Conservation (phyloP, 306 rosid genomes). For the Lathyrus tuberosus region DNA sequence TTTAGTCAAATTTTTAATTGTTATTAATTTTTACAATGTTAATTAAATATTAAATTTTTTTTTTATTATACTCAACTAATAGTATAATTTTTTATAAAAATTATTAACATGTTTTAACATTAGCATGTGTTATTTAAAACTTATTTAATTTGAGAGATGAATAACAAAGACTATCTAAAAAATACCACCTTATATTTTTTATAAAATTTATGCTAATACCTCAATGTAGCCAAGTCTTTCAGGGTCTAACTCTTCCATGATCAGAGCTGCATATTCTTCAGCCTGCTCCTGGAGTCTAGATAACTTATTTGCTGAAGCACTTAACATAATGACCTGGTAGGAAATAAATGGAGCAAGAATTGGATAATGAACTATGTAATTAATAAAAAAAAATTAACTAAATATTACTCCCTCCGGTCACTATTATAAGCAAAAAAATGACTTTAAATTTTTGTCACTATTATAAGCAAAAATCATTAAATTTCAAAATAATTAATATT, state of each 20-base stretch:
- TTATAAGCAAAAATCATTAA: too few relatives aligned
- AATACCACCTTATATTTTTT: too few relatives aligned
- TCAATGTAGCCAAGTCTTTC: conserved; percentile 95
- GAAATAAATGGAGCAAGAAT: conserved; percentile 23
- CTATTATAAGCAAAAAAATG: too few relatives aligned
- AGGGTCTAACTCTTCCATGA: conserved; percentile 98
- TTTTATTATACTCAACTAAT: not conserved
- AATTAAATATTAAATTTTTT: not conserved
- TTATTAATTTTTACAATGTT: not conserved
- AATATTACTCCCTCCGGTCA: too few relatives aligned
- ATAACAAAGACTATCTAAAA: too few relatives aligned
- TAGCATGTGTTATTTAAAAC: too few relatives aligned
- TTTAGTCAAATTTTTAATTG: not conserved
- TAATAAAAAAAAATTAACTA: not conserved
- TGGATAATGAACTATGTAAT: not conserved
- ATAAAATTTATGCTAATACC: conserved; percentile 41
- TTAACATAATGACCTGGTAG: conserved; percentile 84
- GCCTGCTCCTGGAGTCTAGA: conserved; percentile 96
- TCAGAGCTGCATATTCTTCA: conserved; percentile 98
- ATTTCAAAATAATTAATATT: too few relatives aligned
- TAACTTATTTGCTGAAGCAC: conserved; percentile 95
- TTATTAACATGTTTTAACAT: too few relatives aligned
- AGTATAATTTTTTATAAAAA: too few relatives aligned
- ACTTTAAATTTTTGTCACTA: too few relatives aligned
- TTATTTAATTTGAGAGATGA: too few relatives aligned